Conservation (phyloP, 805 yeast species). For the Starmerella bombi region DNA sequence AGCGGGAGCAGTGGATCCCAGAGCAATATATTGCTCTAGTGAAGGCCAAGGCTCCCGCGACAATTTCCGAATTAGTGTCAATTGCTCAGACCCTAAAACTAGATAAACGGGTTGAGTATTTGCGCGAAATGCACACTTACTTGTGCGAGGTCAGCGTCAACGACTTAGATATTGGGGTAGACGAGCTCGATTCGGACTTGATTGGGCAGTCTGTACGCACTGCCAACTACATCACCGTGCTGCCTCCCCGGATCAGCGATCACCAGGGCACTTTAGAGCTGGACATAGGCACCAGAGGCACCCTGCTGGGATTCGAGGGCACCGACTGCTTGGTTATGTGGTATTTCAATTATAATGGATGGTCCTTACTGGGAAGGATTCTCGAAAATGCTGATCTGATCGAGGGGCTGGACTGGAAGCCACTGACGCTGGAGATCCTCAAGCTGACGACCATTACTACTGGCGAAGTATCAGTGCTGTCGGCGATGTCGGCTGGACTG, state of each 20-base stretch:
- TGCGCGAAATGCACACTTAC: conserved; percentile 47
- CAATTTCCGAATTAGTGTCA: conserved; percentile 43
- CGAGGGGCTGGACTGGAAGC: conserved; percentile 24
- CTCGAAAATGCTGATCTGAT: conserved; percentile 43
- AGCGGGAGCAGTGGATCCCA: conserved; percentile 36
- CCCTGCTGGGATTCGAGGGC: conserved; percentile 38
- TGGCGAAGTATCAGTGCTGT: conserved; percentile 29
- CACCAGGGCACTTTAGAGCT: conserved; percentile 34
- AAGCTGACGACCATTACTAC: conserved; percentile 36
- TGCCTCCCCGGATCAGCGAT: conserved; percentile 44
- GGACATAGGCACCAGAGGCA: conserved; percentile 54
- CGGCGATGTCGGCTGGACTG: conserved; percentile 32
- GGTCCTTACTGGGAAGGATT: conserved; percentile 72
- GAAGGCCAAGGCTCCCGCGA: conserved; percentile 60
- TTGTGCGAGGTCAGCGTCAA: conserved; percentile 26
- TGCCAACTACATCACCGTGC: conserved; percentile 32
- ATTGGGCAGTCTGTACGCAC: conserved; percentile 31
- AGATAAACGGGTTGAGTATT: conserved; percentile 33
- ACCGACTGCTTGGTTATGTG: conserved; percentile 41
- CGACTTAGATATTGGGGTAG: conserved; percentile 25
- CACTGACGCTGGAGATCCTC: conserved; percentile 37
- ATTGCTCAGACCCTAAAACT: conserved; percentile 10
- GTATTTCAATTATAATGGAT: conserved; percentile 64
- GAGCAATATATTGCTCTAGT: conserved; percentile 40
- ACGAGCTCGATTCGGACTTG: conserved; percentile 29